Evolutionary conservation across 257 asterid genomes (phyloP).

Genomic region (Petunia axillaris): DNA sequence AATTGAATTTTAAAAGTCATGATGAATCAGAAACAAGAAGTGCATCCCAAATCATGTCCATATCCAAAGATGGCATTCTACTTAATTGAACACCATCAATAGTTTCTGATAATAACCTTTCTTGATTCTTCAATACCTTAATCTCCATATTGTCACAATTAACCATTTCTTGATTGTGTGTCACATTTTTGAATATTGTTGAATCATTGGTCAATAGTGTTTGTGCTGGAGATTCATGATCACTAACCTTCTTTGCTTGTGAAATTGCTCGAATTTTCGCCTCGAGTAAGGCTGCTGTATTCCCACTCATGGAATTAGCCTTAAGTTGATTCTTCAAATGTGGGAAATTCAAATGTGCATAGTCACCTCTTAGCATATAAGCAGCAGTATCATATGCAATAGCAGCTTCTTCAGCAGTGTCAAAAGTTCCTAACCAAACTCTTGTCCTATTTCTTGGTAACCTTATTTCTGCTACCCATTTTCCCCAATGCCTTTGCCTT

Average conservation of each 20-base stretch:
- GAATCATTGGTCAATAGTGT: slow-evolving; percentile 5
- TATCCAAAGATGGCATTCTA: slow-evolving; percentile 82
- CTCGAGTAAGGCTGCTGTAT: slow-evolving; percentile 56
- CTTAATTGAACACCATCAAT: slow-evolving; percentile 63
- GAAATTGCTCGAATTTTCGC: slow-evolving; percentile 53
- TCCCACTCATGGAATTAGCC: slow-evolving; percentile 40
- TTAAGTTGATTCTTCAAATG: slow-evolving; percentile 48
- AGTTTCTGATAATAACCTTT: background rate
- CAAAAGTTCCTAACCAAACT: slow-evolving; percentile 69
- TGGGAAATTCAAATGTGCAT: slow-evolving; percentile 59
- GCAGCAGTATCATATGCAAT: slow-evolving; percentile 66
- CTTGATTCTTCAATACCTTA: slow-evolving; percentile 40
- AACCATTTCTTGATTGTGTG: background rate
- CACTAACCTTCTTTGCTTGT: slow-evolving; percentile 33
- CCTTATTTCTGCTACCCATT: slow-evolving; percentile 70
- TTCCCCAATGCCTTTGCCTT: slow-evolving; percentile 68
- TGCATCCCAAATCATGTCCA: slow-evolving; percentile 93
- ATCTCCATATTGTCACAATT: slow-evolving; percentile 29
- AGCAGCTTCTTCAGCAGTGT: slow-evolving; percentile 66
- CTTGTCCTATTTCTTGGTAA: slow-evolving; percentile 58
- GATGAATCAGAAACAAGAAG: slow-evolving; percentile 63
- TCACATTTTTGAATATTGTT: background rate
- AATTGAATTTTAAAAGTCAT: slow-evolving; percentile 1
- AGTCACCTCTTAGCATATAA: slow-evolving; percentile 59
- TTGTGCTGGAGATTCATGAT: slow-evolving; percentile 19